Base-by-base conservation (phyloP, 2,329 filamentous ascomycete species). In the Trichoderma semiorbis region DNA sequence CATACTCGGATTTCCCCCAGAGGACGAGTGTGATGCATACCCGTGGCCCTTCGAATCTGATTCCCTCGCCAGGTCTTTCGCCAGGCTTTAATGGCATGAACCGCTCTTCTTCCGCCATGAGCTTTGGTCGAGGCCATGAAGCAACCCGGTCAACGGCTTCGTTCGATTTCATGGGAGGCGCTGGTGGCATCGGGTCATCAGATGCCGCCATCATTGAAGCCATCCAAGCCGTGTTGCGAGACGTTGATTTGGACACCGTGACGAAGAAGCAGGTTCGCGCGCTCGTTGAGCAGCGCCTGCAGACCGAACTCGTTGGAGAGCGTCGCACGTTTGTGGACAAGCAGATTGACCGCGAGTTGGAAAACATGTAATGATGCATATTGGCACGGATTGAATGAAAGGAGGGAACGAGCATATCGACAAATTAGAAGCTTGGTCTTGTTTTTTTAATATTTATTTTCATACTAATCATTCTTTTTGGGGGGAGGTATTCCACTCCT, bases 261-360 rank as follows among this genome's bases (percentile, higher is more conserved):
- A 99, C 96, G 7, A 99, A 98, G 90, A 99, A 99, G 85, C 95
- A 98, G 84, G 92, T 96, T 71, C 88, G 93, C 65, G 95, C 93
- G 4, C 87, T 98, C 58, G 94, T 97, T 14, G 96, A 99, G 84
- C 94, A 98, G 84, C 89, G 95, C 77, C 83, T 99, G 74, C 95
- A 98, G 84, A 95, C 93, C 5, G 94, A 97, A 80, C 86, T 98
- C 72, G 86, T 89, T 0, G 95, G 94, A 26, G 95, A 98, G 82
- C 91, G 94, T 81, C 90, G 92, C 80, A 90, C 91, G 18, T 98
- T 97, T 84, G 90, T 98, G 84, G 95, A 98, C 83, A 88, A 91
- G 76, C 93, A 95, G 84, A 98, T 99, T 82, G 96, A 99, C 83
- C 89, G 89, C 70, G 95, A 98, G 85, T 85, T 99, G 79, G 94